Conservation (phyloP, 2,329 filamentous ascomycete genomes). For the Cladosporium sphaerospermum region DNA sequence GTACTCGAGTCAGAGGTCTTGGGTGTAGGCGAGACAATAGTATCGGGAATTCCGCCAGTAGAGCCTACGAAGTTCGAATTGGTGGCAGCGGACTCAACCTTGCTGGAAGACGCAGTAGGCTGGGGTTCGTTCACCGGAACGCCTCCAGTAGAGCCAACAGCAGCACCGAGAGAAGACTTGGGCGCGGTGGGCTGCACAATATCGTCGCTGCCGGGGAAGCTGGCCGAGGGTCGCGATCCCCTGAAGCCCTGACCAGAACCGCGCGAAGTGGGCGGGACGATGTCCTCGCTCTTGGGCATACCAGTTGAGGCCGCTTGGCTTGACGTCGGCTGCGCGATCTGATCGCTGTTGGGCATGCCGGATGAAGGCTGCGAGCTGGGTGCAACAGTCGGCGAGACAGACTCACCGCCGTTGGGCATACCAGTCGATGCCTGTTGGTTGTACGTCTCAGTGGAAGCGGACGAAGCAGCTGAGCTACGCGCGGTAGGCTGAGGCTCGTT, state of each 20-base stretch:
- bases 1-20: not conserved
- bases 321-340: not conserved
- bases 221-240: not conserved
- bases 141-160: constrained; percentile 11
- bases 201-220: not conserved
- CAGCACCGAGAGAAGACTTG: not conserved
- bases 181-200: constrained; percentile 1
- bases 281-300: not conserved
- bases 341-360: not conserved
- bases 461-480: not conserved
- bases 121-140: not conserved
- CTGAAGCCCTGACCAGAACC: not conserved
- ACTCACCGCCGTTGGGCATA: too few relatives aligned
- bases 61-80: constrained; percentile 10
- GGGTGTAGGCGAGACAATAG: not conserved
- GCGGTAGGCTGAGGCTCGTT: not conserved
- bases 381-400: not conserved
- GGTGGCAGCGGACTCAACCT: not conserved
- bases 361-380: not conserved
- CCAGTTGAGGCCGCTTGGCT: not conserved
- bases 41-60: constrained; percentile 1
- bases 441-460: not conserved
- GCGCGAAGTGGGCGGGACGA: not conserved
- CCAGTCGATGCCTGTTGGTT: too few relatives aligned
- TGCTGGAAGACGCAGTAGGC: not conserved